Evolutionary conservation across 305 asterid genomes (phyloP).

Genomic region (Rubia balearica): DNA sequence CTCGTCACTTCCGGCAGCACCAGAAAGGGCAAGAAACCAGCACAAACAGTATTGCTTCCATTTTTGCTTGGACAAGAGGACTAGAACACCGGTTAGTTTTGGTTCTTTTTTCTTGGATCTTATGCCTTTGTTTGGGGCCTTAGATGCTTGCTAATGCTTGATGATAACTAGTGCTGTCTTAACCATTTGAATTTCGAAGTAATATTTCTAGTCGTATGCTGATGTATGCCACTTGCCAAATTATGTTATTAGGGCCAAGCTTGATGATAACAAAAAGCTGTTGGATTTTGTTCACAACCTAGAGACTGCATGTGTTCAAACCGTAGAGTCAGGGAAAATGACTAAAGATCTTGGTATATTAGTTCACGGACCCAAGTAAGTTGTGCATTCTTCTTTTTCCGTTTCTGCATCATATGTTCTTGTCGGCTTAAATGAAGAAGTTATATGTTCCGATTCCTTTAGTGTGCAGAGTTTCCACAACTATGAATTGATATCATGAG

Average conservation of each 20-base stretch:
- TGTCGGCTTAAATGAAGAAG: neutral
- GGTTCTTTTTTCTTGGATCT: constrained; percentile 9
- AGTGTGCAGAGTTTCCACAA: neutral
- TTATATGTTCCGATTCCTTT: neutral
- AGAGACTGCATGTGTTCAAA: constrained; percentile 70
- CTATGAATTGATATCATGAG: neutral
- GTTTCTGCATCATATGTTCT: neutral
- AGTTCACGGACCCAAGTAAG: constrained; percentile 81
- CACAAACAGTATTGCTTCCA: constrained; percentile 89
- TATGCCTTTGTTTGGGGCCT: neutral
- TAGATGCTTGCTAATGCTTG: neutral
- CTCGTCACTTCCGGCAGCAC: constrained; percentile 80
- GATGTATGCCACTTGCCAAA: neutral
- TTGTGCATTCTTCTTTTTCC: constrained; percentile 10
- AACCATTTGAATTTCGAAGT: neutral
- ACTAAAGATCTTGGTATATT: constrained; percentile 86
- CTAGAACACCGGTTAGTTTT: constrained; percentile 64
- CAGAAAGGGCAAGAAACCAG: constrained; percentile 94
- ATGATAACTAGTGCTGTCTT: neutral
- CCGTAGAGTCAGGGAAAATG: constrained; percentile 91
- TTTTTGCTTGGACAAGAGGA: constrained; percentile 94
- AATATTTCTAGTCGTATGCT: neutral
- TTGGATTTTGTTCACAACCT: constrained; percentile 59
- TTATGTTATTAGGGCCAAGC: constrained; percentile 50
- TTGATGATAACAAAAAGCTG: constrained; percentile 60